Base-by-base conservation (phyloP, 1,139 yeast genomes). In the Debaryomyces sp. region DNA sequence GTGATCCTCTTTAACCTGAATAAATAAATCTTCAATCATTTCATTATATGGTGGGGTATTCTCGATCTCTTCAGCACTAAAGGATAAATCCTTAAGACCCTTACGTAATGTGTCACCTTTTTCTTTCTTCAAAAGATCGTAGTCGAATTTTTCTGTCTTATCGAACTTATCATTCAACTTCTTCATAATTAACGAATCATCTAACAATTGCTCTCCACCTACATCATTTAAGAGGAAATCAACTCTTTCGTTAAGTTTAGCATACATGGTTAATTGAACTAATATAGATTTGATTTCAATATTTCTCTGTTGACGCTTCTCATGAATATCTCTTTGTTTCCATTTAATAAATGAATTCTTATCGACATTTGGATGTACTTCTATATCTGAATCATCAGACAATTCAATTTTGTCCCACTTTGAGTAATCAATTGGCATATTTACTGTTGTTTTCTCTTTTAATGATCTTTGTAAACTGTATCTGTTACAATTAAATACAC, bases 291-390 rank as follows among this genome's bases (percentile, higher is more conserved):
- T 82, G 64, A 91, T 87, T 59, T 92, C 94, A 37, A 74, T 66
- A 62, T 89, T 88, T 64, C 96, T 73, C 64, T 89, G 89, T 41
- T 78, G 82, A 52, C 99, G 84, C 69, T 92, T 87, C 64, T 92
- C 97, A 65, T 94, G 99, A 55, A 95, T 94, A 60, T 92, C 97
- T 62, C 96, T 87, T 70, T 95, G 99, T 65, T 91, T 94, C 99
- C 98, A 94, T 53, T 85, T 83, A 60, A 95, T 89, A 60, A 95
- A 92, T 1, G 98, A 91, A 44, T 75, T 77, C 66, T 95, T 95
- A 68, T 95, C 99, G 30, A 95, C 99, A 63, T 95, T 95, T 51
- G 99, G 99, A 66, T 95, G 99, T 8, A 92, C 99, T 63, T 94
- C 99, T 44, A 92, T 77, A 63, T 94, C 98, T 6, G 97, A 89